Evolutionary conservation across 352 stramenopile species (phyloP), one percentile per base, ranked within the genome.

Genomic region (Peronospora tabacina): DNA sequence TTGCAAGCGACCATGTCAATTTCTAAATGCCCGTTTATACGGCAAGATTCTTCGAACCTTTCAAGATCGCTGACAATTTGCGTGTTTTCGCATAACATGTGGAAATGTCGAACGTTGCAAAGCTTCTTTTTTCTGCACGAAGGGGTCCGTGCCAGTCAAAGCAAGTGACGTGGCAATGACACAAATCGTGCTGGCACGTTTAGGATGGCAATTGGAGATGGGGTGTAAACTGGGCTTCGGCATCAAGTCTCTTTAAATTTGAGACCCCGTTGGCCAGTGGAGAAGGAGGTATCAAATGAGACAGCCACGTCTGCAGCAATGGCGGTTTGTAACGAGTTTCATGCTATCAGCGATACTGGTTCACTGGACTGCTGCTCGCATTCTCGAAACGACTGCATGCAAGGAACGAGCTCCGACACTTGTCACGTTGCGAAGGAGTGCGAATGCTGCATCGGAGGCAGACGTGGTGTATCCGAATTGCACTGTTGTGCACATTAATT

Each of bases 391-490:
- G 13, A 42, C 49, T 26, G 43, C 42, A 28, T 69, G 61, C 28
- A 42, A 59, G 30, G 45, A 55, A 37, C 55, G 51, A 50, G 58
- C 58, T 8, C 61, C 61, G 41, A 63, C 46, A 32, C 48, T 63
- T 12, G 55, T 44, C 13, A 66, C 52, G 0, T 44, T 70, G 30
- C 47, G 52, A 42, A 44, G 49, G 30, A 66, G 40, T n/a, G 36
- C 47, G 0, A 34, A 35, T 13, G 29, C n/a, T 5, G 2, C 43
- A 10, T 55, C 61, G 1, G 54, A 55, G 15, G 61, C 61, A 0
- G 61, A 70, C 13, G 52, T 70, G 15, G 52, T 70, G 33, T 70
- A 61, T 42, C 49, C 39, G 38, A 70, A 70, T 24, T 70, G 61
- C 52, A 58, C 48, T 9, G 48, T 66, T 3, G 56, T 66, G 3